Conservation (phyloP, 495 filamentous ascomycete genomes). For the Tuber umbilicatum region DNA sequence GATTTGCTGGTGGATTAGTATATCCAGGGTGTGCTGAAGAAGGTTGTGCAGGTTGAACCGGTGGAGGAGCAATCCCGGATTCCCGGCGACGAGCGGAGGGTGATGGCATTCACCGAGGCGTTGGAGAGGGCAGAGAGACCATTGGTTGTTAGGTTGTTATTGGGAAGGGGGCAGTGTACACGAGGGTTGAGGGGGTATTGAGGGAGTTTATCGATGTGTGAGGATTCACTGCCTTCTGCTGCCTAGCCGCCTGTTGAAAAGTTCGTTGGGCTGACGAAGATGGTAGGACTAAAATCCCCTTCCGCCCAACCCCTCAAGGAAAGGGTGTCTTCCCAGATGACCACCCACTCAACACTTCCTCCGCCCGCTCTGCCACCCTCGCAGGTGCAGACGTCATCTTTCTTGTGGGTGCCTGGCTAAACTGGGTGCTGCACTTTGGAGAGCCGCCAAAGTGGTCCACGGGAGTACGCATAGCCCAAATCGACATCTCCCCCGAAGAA, state of each 20-base stretch:
- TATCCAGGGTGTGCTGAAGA: conserved; percentile 42
- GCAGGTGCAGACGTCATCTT: conserved; percentile 56
- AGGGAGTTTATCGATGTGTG: conserved; percentile 47
- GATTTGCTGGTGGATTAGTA: conserved; percentile 59
- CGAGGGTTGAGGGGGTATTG: conserved; percentile 50
- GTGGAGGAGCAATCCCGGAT: conserved; percentile 46
- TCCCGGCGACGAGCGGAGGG: conserved; percentile 45
- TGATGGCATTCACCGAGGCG: conserved; percentile 48
- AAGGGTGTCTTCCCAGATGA: conserved; percentile 59
- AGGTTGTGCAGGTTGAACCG: conserved; percentile 21
- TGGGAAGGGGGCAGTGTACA: conserved; percentile 59
- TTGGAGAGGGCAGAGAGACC: conserved; percentile 51
- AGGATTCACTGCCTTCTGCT: background rate
- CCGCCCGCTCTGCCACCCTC: conserved; percentile 55
- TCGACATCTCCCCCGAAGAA: conserved; percentile 55
- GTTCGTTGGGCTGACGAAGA: background rate
- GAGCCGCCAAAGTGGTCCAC: conserved; percentile 54
- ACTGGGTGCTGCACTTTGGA: conserved; percentile 62
- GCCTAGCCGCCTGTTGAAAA: background rate
- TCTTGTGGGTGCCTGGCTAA: conserved; percentile 56
- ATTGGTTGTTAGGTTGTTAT: conserved; percentile 53
- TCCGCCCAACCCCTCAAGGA: conserved; percentile 60
- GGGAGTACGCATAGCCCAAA: conserved; percentile 53
- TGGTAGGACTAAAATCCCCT: conserved; percentile 50
- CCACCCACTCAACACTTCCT: conserved; percentile 52